Percentiles rank a stretch among this genome's conserved stretches.
Conservation (phyloP, 805 yeast species). For the Ascoidea tarda region DNA sequence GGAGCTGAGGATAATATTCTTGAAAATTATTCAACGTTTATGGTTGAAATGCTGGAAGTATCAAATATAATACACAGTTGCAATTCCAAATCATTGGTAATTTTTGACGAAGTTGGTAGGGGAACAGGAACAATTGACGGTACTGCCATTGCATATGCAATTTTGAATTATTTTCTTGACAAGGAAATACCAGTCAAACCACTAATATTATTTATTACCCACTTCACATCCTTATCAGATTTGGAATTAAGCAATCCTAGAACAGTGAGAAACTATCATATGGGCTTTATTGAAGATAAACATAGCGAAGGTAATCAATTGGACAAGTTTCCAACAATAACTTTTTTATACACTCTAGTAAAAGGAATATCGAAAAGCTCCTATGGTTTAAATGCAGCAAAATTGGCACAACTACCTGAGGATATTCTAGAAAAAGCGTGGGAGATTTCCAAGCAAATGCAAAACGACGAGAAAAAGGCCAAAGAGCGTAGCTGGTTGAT, state of each 20-base stretch:
- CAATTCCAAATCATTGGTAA: conserved; percentile 39
- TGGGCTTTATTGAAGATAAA: conserved; percentile 42
- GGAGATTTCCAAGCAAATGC: conserved; percentile 14
- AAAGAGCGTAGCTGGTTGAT: not conserved
- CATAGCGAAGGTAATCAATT: conserved; percentile 18
- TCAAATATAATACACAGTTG: conserved; percentile 37
- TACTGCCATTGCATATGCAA: conserved; percentile 63
- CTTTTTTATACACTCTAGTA: conserved; percentile 37
- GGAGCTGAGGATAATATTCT: conserved; percentile 75
- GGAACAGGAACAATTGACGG: conserved; percentile 76
- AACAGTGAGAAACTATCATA: conserved; percentile 45
- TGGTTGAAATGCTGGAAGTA: conserved; percentile 63
- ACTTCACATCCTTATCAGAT: conserved; percentile 53
- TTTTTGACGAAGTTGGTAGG: conserved; percentile 60
- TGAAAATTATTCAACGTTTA: conserved; percentile 70
- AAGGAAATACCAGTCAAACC: conserved; percentile 23
- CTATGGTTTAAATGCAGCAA: conserved; percentile 79
- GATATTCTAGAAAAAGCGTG: conserved; percentile 31
- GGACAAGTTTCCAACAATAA: conserved; percentile 20
- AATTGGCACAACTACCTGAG: conserved; percentile 47
- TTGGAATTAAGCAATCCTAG: conserved; percentile 27
- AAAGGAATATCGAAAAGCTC: conserved; percentile 44
- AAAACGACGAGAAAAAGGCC: not conserved
- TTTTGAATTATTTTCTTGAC: conserved; percentile 42
- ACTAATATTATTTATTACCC: conserved; percentile 69